Evolutionary conservation across 305 asterid genomes (phyloP), one percentile per base, ranked within the genome.

Genomic region (Fraxinus baroniana): DNA sequence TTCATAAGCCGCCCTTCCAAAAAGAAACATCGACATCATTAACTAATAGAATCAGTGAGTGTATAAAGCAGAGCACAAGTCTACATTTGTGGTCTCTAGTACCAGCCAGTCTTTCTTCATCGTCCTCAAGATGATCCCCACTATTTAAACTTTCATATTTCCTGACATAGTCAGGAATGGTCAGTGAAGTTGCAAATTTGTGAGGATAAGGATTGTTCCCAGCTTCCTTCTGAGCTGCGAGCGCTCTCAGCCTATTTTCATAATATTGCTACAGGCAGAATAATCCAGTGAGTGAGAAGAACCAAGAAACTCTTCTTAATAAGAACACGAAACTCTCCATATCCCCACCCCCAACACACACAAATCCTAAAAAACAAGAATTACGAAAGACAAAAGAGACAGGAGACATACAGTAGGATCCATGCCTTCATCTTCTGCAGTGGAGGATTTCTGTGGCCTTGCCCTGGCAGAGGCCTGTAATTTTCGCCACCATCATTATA

Each of bases 201-300:
- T 95, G 98, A 5, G 98, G 98, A 79, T 93, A 92, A 0, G 97
- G 97, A 62, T 95, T 93, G 57, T 17, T 33, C 57, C 97, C 97
- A 35, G 87, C 79, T 78, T 78, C 92, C 91, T 93, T 93, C 77
- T 90, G 92, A 62, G 93, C 89, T 2, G 88, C 87, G 74, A 95
- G 97, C 55, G 83, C 89, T 78, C 77, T 89, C 82, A 88, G 81
- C 90, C 98, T 88, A 84, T 92, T 95, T 74, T 93, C 97, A 85
- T 30, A 87, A 83, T 92, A 95, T 95, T 94, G 97, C 98, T 95
- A 89, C 90, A 87, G 4, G 52, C 8, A 77, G n/a, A 79, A 79
- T 37, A 74, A 10, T 2, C 18, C 30, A 83, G 71, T 77, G 49
- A 55, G 76, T 26, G 0, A 74, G 57, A 71, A 32, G 20, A 28